Conservation (phyloP, 148 eudicot species). For the Suaeda aralocaspica region DNA sequence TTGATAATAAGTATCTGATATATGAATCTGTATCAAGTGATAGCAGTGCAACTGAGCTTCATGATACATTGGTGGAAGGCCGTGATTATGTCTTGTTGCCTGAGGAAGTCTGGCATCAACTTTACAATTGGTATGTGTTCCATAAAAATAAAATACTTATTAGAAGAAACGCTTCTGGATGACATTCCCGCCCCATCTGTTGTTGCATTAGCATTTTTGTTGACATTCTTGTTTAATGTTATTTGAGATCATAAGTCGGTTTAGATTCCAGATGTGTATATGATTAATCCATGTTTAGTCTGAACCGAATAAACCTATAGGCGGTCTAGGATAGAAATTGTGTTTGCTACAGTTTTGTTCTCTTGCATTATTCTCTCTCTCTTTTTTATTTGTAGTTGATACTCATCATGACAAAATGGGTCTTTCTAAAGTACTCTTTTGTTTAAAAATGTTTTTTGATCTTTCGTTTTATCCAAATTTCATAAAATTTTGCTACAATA, state of each 20-base stretch:
- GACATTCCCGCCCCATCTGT: background rate
- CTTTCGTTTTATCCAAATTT: no score
- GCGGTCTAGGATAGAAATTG: no score
- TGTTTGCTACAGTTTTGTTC: background rate
- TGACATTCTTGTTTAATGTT: no score
- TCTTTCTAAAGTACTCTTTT: background rate
- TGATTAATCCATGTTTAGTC: no score
- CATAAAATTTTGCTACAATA: no score
- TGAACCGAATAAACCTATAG: no score
- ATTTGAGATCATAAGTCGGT: no score
- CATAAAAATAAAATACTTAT: background rate
- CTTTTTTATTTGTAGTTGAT: background rate
- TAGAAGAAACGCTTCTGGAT: slow-evolving; percentile 6
- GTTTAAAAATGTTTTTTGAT: no score
- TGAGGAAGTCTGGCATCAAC: slow-evolving; percentile 73
- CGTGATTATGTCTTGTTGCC: slow-evolving; percentile 94
- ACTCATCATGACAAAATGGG: background rate
- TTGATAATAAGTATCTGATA: slow-evolving; percentile 82
- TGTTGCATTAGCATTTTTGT: no score
- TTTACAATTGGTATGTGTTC: slow-evolving; percentile 58
- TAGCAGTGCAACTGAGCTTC: slow-evolving; percentile 54
- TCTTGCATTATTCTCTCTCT: background rate
- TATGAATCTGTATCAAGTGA: slow-evolving; percentile 46
- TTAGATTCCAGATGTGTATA: no score
- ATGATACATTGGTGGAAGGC: slow-evolving; percentile 86